These are phyloP conservation scores for Dendrostoma leiphaemia DNA, from an alignment of 2,329 filamentous ascomycete genomes.

Conservation along the genomic window DNA sequence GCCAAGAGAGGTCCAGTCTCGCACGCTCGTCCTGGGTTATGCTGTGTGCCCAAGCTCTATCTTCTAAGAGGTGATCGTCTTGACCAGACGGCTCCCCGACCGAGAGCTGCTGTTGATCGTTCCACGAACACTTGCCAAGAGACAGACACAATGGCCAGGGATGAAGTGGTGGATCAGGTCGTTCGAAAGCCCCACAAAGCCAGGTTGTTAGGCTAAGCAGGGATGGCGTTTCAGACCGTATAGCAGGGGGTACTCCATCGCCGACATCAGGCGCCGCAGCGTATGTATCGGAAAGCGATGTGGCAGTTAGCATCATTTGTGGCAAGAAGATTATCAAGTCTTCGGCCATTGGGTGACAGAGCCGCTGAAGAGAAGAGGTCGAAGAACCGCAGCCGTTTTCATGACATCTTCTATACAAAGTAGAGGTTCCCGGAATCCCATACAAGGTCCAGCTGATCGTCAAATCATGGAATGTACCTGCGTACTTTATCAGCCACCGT, in stretches of 20 bases:
- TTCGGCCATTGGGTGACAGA: no score
- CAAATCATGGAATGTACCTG: no score
- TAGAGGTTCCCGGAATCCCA: no score
- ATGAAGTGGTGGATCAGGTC: neutral
- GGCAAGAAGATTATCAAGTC: no score
- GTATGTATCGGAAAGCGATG: neutral
- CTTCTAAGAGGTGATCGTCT: no score
- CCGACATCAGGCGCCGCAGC: slow-evolving; percentile 7
- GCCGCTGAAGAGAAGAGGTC: neutral
- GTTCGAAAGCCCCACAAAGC: neutral
- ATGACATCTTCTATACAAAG: no score
- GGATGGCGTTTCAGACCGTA: slow-evolving; percentile 17
- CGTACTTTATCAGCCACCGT: neutral
- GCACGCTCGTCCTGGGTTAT: neutral
- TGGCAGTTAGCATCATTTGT: slow-evolving; percentile 4
- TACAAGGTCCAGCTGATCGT: no score
- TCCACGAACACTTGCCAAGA: no score
- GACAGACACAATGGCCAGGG: no score
- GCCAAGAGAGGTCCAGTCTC: neutral
- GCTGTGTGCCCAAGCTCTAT: no score
- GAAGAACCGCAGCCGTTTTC: neutral
- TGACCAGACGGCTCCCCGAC: no score
- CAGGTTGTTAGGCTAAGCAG: neutral
- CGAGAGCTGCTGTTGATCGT: no score
- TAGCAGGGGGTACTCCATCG: slow-evolving; percentile 1